Percentiles rank a stretch among this genome's conserved stretches.
phyloP scores from a whole-genome alignment of 192 early-diverging fungal species.

The Linderina pennispora region DNA sequence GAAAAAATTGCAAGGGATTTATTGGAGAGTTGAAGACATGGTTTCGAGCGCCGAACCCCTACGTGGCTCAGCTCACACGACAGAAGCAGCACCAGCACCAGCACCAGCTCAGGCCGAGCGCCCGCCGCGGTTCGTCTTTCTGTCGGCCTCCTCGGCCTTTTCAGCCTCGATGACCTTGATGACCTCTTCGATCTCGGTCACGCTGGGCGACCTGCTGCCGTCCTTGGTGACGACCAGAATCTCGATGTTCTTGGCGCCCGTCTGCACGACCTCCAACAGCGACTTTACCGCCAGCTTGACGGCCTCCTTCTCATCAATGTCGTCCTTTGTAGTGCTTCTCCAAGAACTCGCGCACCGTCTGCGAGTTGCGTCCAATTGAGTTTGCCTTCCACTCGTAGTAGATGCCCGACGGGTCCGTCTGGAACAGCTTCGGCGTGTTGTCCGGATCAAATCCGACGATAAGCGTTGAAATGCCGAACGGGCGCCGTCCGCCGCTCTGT shows the following conservation, averaged over 20 bases:
- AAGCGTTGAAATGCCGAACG: slow-evolving; percentile 96
- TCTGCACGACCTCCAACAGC: slow-evolving; percentile 97
- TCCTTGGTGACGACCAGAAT: slow-evolving; percentile 86
- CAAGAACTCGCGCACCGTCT: slow-evolving; percentile 97
- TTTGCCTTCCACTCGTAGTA: slow-evolving; percentile 99
- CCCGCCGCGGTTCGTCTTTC: no score
- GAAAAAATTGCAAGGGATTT: no score
- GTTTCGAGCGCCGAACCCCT: no score
- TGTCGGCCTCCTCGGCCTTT: slow-evolving; percentile 85
- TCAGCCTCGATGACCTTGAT: slow-evolving; percentile 77
- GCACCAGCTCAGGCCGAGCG: no score
- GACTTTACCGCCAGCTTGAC: slow-evolving; percentile 90
- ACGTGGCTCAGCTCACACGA: no score
- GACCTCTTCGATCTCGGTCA: slow-evolving; percentile 69
- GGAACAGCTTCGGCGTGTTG: slow-evolving; percentile 87
- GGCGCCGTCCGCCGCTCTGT: slow-evolving; percentile 96
- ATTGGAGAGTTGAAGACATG: no score
- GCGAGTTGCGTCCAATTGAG: slow-evolving; percentile 91
- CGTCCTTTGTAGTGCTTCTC: slow-evolving; percentile 95
- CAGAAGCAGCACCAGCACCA: no score
- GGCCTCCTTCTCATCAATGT: slow-evolving; percentile 69
- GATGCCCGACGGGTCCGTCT: slow-evolving; percentile 98
- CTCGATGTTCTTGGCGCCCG: slow-evolving; percentile 99
- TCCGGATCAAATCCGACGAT: slow-evolving; percentile 91
- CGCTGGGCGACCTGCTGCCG: slow-evolving; percentile 60